Evolutionary conservation across 331 rosid genomes (phyloP).

Genomic region (Rhamnella rubrinervis): DNA sequence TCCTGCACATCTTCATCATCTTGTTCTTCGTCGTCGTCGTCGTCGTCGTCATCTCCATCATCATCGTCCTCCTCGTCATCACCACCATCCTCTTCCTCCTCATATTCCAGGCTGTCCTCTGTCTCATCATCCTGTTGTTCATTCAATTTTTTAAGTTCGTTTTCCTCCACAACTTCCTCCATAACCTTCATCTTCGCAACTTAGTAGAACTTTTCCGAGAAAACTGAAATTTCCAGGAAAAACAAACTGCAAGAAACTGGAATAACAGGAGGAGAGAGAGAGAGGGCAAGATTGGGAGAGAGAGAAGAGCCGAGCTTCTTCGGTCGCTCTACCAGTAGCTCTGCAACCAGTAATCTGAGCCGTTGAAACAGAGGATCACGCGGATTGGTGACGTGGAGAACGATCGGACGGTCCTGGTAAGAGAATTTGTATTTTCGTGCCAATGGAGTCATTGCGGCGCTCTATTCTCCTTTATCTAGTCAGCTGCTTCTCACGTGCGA

Average conservation of each 20-base stretch:
- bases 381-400: constrained; percentile 60
- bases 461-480: constrained; percentile 17
- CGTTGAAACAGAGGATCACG: constrained; percentile 43
- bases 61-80: constrained; percentile 47
- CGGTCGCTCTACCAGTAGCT: constrained; percentile 69
- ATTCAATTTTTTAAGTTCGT: constrained; percentile 36
- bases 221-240: constrained; percentile 7
- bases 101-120: constrained; percentile 27
- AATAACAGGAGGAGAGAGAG: constrained; percentile 22
- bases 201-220: constrained; percentile 5
- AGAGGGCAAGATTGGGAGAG: constrained; percentile 4
- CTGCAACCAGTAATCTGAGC: constrained; percentile 60
- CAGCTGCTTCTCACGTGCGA: constrained; percentile 61
- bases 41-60: constrained; percentile 15
- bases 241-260: constrained; percentile 30
- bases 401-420: constrained; percentile 49
- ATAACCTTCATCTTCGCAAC: constrained; percentile 51
- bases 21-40: constrained; percentile 33
- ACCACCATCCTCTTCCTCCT: constrained; percentile 48
- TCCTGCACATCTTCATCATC: constrained; percentile 49
- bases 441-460: constrained; percentile 62
- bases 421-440: constrained; percentile 29
- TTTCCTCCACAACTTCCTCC: constrained; percentile 58
- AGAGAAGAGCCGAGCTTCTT: constrained; percentile 41
- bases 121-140: constrained; percentile 34